phyloP scores from a whole-genome alignment of 768 basidiomycete species.

The Amylocystis lapponica region DNA sequence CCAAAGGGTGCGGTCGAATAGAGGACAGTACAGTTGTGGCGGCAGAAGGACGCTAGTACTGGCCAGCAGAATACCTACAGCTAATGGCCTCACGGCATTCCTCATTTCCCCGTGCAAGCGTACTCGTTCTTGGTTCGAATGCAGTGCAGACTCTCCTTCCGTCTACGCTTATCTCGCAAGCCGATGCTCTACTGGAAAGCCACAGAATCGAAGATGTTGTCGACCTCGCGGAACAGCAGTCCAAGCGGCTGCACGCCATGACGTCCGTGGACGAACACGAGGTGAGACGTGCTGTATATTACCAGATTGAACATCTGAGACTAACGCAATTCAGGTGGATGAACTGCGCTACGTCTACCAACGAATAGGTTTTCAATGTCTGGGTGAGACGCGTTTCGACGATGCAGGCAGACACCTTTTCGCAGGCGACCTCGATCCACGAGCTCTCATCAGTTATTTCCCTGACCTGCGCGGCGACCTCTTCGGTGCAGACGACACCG shows the following conservation, averaged over 20 bases:
- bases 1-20: no score
- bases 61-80: no score
- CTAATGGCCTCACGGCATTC: constrained; percentile 1
- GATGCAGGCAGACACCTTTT: constrained; percentile 77
- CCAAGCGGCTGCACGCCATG: constrained; percentile 49
- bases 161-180: constrained; percentile 67
- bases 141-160: constrained; percentile 63
- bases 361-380: constrained; percentile 73
- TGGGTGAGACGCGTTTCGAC: constrained; percentile 76
- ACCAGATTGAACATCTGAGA: not conserved
- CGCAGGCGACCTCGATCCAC: constrained; percentile 78
- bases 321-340: constrained; percentile 51
- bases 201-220: constrained; percentile 63
- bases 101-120: constrained; percentile 56
- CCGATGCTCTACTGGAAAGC: constrained; percentile 59
- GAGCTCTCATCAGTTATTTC: constrained; percentile 75
- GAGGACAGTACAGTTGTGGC: no score
- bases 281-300: constrained; percentile 26
- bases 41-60: no score
- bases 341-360: constrained; percentile 78
- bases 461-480: constrained; percentile 67
- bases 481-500: constrained; percentile 45
- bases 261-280: constrained; percentile 50
- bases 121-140: constrained; percentile 57
- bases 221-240: constrained; percentile 53